phyloP scores from a whole-genome alignment of 2,329 filamentous ascomycete genomes.

The Lasiodiplodia sp. region DNA sequence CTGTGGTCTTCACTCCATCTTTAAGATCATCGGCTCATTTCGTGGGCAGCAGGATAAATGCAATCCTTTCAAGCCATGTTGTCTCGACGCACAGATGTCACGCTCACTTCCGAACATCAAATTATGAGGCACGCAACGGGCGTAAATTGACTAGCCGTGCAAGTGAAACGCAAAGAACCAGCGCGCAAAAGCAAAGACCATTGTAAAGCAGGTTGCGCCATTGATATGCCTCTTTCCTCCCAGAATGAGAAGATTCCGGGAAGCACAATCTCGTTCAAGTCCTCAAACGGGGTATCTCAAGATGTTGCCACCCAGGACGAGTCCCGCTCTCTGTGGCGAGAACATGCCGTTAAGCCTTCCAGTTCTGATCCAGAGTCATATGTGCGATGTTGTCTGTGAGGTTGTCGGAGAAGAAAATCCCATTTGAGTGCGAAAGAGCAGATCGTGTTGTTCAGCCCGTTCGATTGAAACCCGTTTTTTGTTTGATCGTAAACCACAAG shows the following conservation, averaged over 20 bases:
- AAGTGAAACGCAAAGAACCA: slow-evolving; percentile 8
- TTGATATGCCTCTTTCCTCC: slow-evolving; percentile 50
- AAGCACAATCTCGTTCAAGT: slow-evolving; percentile 36
- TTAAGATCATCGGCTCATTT: too few species aligned
- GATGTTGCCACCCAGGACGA: slow-evolving; percentile 36
- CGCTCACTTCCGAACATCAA: background rate
- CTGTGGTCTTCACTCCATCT: too few species aligned
- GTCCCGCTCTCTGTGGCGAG: slow-evolving; percentile 32
- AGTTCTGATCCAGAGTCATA: slow-evolving; percentile 51
- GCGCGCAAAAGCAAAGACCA: slow-evolving; percentile 37
- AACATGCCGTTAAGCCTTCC: slow-evolving; percentile 38
- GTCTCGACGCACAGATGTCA: background rate
- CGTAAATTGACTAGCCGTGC: slow-evolving; percentile 21
- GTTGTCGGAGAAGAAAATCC: slow-evolving; percentile 44
- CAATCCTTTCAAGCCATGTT: background rate
- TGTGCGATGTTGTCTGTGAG: slow-evolving; percentile 21
- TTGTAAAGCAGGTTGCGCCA: slow-evolving; percentile 49
- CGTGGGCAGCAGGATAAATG: background rate
- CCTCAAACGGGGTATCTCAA: slow-evolving; percentile 31
- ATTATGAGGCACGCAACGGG: slow-evolving; percentile 26
- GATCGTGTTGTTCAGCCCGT: slow-evolving; percentile 41
- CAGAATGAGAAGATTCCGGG: slow-evolving; percentile 40
- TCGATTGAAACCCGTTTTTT: slow-evolving; percentile 15
- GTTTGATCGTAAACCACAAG: slow-evolving; percentile 20
- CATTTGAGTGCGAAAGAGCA: slow-evolving; percentile 41